Evolutionary conservation across 352 stramenopile species (phyloP).

Genomic region (Pythium aphanidermatum): DNA sequence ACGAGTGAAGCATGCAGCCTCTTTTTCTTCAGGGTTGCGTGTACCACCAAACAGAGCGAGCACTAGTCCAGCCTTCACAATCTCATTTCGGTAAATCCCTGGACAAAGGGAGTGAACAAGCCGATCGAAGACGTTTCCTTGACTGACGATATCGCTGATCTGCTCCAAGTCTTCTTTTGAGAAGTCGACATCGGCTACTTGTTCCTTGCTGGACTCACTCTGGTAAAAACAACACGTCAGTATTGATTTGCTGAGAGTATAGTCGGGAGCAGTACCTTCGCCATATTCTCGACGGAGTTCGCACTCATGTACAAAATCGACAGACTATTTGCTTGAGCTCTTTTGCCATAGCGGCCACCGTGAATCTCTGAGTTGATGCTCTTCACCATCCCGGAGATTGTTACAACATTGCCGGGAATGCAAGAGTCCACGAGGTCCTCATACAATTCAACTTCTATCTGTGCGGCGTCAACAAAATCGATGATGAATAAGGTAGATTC

Average conservation of each 20-base stretch:
- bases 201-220: slow-evolving; percentile 22
- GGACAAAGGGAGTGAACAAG: slow-evolving; percentile 91
- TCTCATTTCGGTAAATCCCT: slow-evolving; percentile 93
- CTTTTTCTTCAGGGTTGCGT: slow-evolving; percentile 25
- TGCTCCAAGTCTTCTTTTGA: slow-evolving; percentile 78
- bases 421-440: slow-evolving; percentile 90
- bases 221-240: slow-evolving; percentile 1
- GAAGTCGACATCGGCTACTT: slow-evolving; percentile 38
- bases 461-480: too few species aligned
- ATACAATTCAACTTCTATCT: slow-evolving; percentile 59
- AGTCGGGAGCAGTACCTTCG: slow-evolving; percentile 17
- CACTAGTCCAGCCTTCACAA: slow-evolving; percentile 92
- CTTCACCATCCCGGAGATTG: slow-evolving; percentile 86
- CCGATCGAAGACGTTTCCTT: slow-evolving; percentile 85
- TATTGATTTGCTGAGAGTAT: too few species aligned
- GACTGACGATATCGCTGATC: slow-evolving; percentile 78
- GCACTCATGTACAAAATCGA: slow-evolving; percentile 89
- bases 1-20: slow-evolving; percentile 43
- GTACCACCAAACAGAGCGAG: slow-evolving; percentile 91
- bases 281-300: slow-evolving; percentile 63
- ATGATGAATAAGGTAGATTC: too few species aligned
- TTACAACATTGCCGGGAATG: slow-evolving; percentile 89
- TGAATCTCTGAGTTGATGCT: slow-evolving; percentile 86
- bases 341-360: slow-evolving; percentile 70
- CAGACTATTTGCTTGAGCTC: slow-evolving; percentile 70